phyloP scores from a whole-genome alignment of 2,329 filamentous ascomycete genomes.

The Cercospora berteroae region DNA sequence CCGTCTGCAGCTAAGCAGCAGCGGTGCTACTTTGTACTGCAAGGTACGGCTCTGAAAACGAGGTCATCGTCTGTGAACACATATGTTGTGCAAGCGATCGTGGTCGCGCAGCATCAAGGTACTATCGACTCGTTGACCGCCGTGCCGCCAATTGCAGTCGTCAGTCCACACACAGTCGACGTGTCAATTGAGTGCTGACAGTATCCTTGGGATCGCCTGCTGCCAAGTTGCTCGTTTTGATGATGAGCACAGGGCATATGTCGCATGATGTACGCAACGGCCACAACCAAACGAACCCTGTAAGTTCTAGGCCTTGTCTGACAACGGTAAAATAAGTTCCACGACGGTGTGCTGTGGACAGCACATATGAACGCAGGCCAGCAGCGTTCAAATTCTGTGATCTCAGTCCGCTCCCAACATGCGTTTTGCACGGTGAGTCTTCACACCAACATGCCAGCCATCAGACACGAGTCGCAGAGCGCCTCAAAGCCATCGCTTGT shows the following conservation, averaged over 20 bases:
- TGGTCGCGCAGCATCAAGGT: neutral
- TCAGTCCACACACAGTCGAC: neutral
- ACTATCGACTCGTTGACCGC: neutral
- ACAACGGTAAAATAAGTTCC: neutral
- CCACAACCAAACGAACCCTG: neutral
- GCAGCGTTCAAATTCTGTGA: neutral
- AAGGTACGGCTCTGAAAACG: neutral
- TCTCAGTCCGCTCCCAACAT: neutral
- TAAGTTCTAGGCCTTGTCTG: neutral
- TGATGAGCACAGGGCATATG: neutral
- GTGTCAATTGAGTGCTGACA: neutral
- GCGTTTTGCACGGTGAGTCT: neutral
- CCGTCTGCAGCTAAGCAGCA: neutral
- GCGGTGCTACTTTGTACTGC: constrained; percentile 3
- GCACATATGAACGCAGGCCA: neutral
- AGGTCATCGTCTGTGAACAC: neutral
- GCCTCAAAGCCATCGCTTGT: neutral
- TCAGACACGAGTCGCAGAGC: neutral
- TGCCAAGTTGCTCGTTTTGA: neutral
- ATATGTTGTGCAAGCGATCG: neutral
- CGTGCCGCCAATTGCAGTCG: neutral
- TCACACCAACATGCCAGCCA: neutral
- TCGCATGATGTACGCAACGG: neutral
- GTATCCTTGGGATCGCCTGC: neutral
- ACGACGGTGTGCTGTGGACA: neutral